Base-by-base conservation (phyloP, 106 monocot genomes). In the Allium cepa region DNA sequence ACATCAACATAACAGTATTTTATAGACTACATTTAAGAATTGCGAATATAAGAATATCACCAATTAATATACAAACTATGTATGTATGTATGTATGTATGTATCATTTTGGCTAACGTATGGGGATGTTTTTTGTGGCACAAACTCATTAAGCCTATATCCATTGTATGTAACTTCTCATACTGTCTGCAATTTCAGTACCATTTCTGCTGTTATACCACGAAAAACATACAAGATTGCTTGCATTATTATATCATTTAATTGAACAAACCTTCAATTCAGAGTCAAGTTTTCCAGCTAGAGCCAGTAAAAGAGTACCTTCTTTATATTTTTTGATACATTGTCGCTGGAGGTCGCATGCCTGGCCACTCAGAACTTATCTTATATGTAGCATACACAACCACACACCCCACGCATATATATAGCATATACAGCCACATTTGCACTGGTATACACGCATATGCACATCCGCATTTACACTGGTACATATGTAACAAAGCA, bases 91-190 rank as follows among this genome's bases (percentile, higher is more conserved):
- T n/a, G n/a, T n/a, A n/a, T n/a, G n/a, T n/a, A n/a, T n/a, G n/a
- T 71, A 45, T 94, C 94, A 13, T 85, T 83, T 64, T 94, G 94
- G 60, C 94, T 94, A 22, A 94, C 91, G 58, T 94, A 94, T 2
- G 90, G 90, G 14, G 90, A 77, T 36, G 94, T 94, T 58, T 85
- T 94, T 75, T 83, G 81, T 18, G 94, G 85, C 60, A 87, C 90
- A 68, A 94, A 94, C 79, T 94, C 94, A n/a, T 81, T 64, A 26
- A 94, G 61, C 49, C 46, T 27, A 67, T 85, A 67, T 16, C 94
- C 94, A 36, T 91, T 90, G 75, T 90, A 94, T 5, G 90, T 79
- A 4, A 94, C 48, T 46, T 85, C 82, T 11, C 94, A 90, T 2
- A 16, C 45, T 3, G 46, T 27, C 94, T 91, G 52, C 50, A 65